Conservation (phyloP, 2,329 filamentous ascomycete species). For the Colletotrichum acutatum region DNA sequence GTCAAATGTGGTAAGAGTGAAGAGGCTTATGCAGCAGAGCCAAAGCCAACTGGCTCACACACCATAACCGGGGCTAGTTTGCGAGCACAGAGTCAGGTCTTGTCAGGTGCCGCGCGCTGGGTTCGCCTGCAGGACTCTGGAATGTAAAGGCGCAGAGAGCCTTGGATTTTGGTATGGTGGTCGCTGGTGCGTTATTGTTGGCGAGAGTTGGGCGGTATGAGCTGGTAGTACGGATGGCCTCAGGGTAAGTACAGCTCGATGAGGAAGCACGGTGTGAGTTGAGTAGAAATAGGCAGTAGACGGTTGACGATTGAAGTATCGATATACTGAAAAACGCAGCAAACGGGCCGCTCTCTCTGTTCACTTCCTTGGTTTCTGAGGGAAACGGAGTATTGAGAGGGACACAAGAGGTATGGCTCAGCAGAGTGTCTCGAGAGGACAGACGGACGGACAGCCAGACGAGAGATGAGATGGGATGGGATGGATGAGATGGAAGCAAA, state of each 20-base stretch:
- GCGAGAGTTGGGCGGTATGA: neutral
- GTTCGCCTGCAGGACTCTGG: constrained; percentile 28
- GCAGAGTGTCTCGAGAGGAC: neutral
- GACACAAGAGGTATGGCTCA: neutral
- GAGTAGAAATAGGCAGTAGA: neutral
- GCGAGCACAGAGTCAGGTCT: constrained; percentile 36
- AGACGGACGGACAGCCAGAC: neutral
- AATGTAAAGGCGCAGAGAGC: constrained; percentile 28
- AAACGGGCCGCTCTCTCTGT: neutral
- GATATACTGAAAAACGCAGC: neutral
- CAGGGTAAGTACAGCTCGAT: neutral
- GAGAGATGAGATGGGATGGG: constrained; percentile 23
- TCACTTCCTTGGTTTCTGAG: neutral
- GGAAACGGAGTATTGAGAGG: neutral
- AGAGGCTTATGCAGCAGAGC: constrained; percentile 34
- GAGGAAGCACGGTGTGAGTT: neutral
- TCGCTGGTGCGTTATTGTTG: neutral
- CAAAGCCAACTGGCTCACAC: constrained; percentile 22
- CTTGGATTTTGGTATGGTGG: constrained; percentile 7
- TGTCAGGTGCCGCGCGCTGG: constrained; percentile 33
- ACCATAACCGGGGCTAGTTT: constrained; percentile 35
- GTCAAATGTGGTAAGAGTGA: neutral
- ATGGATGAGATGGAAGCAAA: constrained; percentile 20
- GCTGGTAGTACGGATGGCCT: neutral
- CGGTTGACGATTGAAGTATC: neutral